These are phyloP conservation scores for Backusella luteola DNA, from an alignment of 192 early-diverging fungal species.

Conservation along the genomic window DNA sequence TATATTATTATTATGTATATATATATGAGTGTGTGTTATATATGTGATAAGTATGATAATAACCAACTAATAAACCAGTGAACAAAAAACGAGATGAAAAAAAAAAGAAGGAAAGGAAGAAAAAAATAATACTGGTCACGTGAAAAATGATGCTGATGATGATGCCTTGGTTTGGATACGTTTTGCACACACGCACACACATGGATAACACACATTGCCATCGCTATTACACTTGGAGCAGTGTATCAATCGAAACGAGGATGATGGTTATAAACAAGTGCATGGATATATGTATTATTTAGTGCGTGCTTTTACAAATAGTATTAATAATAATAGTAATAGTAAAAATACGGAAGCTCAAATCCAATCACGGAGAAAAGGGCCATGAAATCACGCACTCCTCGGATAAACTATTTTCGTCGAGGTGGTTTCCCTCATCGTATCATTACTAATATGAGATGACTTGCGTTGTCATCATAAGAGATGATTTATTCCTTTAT, in stretches of 20 bases:
- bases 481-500: not conserved
- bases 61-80: not conserved
- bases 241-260: not conserved
- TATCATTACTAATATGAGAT: not conserved
- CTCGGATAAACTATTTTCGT: not conserved
- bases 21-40: not conserved
- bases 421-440: not conserved
- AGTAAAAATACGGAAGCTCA: not conserved
- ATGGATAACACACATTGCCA: not conserved
- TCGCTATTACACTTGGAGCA: not conserved
- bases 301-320: not conserved
- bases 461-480: too few species aligned
- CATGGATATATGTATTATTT: too few species aligned
- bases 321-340: not conserved
- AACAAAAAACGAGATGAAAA: constrained; percentile 8
- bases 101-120: constrained; percentile 3
- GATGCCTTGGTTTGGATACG: not conserved
- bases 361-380: constrained; percentile 5
- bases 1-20: not conserved
- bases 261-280: too few species aligned
- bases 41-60: not conserved
- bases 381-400: not conserved
- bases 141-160: not conserved
- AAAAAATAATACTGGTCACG: not conserved
- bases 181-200: not conserved